Evolutionary conservation across 352 stramenopile species (phyloP), one percentile per base, ranked within the genome.

Genomic region (Globisporangium sylvaticum): DNA sequence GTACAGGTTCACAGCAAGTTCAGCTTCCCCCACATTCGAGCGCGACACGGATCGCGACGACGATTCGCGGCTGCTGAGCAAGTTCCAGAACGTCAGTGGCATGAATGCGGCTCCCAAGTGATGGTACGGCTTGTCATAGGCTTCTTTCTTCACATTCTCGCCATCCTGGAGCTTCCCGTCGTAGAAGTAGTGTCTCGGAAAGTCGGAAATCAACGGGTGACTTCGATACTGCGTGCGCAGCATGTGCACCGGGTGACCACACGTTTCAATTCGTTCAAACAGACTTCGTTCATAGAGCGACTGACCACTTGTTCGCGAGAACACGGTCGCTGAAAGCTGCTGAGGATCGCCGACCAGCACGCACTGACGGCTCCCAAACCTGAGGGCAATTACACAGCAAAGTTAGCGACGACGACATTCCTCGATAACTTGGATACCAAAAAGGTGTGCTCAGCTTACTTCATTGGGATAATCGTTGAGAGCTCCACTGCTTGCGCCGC

Each of bases 301-400:
- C 37, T 89, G 77, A 0, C 79, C 82, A 29, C 87, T 92, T 12
- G 87, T 91, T 54, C 90, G 88, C 25, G 90, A 97, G 66, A 98
- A 97, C 0, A 97, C 89, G 0, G 94, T 98, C n/a, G 94, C 94
- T 39, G 89, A 92, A 20, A 98, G 78, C 66, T 98, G 94, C 69
- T 98, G 92, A 0, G 92, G 94, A 71, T 98, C 94, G 24, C 94
- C 94, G 3, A 98, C 94, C 7, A 98, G 78, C 14, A 98, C 92
- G 53, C 90, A 97, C 65, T 97, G 90, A 14, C 80, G 85, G 64
- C 90, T 95, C 15, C 90, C 90, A 68, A 97, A 95, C 52, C 87
- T 95, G 61, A 8, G 46, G 1, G 31, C 2, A 20, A 52, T 24
- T 34, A 34, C 7, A 58, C 29, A 46, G 44, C 25, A 31, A 2